Conservation (phyloP, 257 asterid species). For the Solanum pimpinellifolium region DNA sequence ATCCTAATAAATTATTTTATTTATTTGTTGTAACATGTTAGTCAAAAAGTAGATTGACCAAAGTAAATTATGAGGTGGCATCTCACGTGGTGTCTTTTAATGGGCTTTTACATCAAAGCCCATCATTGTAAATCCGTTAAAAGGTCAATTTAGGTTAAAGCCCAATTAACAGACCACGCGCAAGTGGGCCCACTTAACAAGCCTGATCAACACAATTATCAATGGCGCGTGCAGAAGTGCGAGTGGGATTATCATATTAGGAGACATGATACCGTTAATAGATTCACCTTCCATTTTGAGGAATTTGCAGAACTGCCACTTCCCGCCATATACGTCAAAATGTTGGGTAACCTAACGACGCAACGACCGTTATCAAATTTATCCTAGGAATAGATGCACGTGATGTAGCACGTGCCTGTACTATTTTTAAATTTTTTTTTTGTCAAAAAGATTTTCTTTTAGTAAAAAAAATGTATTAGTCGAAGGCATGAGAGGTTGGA, state of each 20-base stretch:
- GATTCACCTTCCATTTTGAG: background rate
- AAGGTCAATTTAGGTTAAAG: slow-evolving; percentile 14
- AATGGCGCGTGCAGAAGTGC: slow-evolving; percentile 33
- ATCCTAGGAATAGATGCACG: slow-evolving; percentile 17
- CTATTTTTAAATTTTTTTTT: background rate
- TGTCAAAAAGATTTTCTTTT: background rate
- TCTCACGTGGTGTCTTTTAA: background rate
- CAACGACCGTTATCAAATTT: background rate
- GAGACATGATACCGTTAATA: slow-evolving; percentile 9
- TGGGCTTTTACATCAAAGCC: background rate
- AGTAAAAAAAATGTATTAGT: background rate
- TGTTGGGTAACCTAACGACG: slow-evolving; percentile 18
- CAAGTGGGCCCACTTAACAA: slow-evolving; percentile 15
- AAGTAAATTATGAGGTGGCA: background rate
- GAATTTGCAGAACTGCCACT: slow-evolving; percentile 20
- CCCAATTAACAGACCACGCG: slow-evolving; percentile 35
- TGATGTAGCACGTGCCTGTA: slow-evolving; percentile 16
- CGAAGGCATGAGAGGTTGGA: rapidly evolving
- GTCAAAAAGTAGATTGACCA: background rate
- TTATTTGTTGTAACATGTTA: background rate
- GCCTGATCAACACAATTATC: slow-evolving; percentile 25
- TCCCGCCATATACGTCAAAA: slow-evolving; percentile 15
- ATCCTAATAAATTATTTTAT: background rate
- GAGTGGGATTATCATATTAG: background rate
- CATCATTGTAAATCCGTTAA: slow-evolving; percentile 28